Base-by-base conservation (phyloP, 805 yeast genomes). In the Spathaspora girioi region DNA sequence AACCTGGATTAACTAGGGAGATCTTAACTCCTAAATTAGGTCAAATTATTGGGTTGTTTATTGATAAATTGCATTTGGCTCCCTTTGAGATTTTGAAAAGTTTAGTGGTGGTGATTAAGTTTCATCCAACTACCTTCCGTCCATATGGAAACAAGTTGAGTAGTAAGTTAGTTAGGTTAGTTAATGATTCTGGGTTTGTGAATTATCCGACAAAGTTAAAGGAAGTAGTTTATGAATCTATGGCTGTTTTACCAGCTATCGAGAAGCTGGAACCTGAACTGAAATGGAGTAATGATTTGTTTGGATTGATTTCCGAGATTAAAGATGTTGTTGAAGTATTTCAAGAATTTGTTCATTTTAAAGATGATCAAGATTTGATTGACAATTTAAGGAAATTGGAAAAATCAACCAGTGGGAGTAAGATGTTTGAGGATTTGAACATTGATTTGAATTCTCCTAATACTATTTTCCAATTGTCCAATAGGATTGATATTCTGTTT, bases 1-100 rank as follows among this genome's bases (percentile, higher is more conserved):
- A 91, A 62, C 89, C 96, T 1, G 84, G 91, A 1, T 75, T 93
- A 42, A 85, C 93, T 2, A 80, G 97, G 63, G 97, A 91, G 62
- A 72, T 87, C 8, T 76, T 90, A 51, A 88, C 96, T 1, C 96
- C 97, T 7, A 84, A 84, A 58, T 71, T 93, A 51, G 82, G 88
- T 9, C 73, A 76, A 1, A 80, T 87, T 43, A 80, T 89, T 52
- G 67, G 79, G 15, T 65, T 78, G 5, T 73, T 84, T 47, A 60
- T 89, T 50, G 81, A 76, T 3, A 64, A 65, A 43, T 40, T 74
- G 14, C 65, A 60, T 29, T 59, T 45, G 44, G 53, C 54, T 26
- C 72, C 78, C 2, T 56, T 69, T 32, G 59, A 75, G 11, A 64
- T 76, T 35, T 61, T 75, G 27, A 60, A 51, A 11, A 66, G 71